Evolutionary conservation across 225 moss, liverwort and hornwort genomes (phyloP), one percentile per base, ranked within the genome.

Genomic region (Asterella californica): DNA sequence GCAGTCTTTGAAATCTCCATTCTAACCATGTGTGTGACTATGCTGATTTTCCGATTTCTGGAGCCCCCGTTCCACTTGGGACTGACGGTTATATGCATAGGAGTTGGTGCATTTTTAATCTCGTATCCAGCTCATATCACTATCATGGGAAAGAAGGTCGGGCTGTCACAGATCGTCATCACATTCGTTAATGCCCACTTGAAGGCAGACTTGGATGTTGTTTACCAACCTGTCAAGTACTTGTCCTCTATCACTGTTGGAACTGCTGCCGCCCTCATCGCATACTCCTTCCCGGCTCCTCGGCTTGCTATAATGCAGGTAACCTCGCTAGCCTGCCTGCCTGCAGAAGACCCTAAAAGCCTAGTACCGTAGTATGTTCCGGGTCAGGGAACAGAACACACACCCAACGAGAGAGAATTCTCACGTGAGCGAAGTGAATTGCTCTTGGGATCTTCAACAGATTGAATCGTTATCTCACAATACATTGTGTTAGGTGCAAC

Each of bases 81-180:
- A 1, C 55, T 75, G 15, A 83, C 74, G 74, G 57, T 87, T 5
- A 60, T 70, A 9, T 80, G 77, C 78, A 80, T 87, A 46, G 84
- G 82, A 19, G 15, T 78, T 10, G 73, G 81, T 76, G 77, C 77
- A 67, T 87, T 87, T 54, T 22, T 81, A 1, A 61, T 87, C 4
- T 60, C 84, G 0, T 59, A 64, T 25, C 62, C 84, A 54, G 65
- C 80, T 42, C 60, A 63, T 45, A 50, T 87, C 4, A 80, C 42
- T 75, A 47, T 83, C 53, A 75, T 81, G 33, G 82, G 87, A 19
- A 84, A 87, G 75, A 87, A 87, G 69, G 84, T 87, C 2, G 87
- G 87, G 29, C 84, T 87, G 10, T 80, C 87, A 71, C 87, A 87
- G 34, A 82, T 87, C 29, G 79, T 79, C 80, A 76, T 84, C 72